phyloP scores from a whole-genome alignment of 176 grass and related monocot species.

The Eragrostis curvula region DNA sequence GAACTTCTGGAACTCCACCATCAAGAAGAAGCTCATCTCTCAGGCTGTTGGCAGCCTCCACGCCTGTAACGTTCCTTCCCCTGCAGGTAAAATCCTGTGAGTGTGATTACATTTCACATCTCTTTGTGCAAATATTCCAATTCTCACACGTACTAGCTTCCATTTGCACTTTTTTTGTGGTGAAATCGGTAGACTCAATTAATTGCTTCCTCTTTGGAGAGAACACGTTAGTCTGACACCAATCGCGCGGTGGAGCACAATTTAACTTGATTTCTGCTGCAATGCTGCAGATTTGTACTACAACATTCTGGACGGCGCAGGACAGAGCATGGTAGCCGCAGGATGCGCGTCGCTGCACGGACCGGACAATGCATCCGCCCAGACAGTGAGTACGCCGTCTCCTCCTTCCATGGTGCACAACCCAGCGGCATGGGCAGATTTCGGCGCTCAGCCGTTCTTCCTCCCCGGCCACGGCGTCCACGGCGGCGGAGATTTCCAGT shows the following conservation, averaged over 20 bases:
- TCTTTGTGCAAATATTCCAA: neutral
- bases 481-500: slow-evolving; percentile 31
- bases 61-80: slow-evolving; percentile 44
- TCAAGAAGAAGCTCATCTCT: slow-evolving; percentile 95
- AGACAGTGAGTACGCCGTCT: slow-evolving; percentile 12
- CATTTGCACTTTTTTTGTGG: neutral
- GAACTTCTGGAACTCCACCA: slow-evolving; percentile 99
- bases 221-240: neutral
- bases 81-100: slow-evolving; percentile 28
- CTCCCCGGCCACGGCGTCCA: slow-evolving; percentile 14
- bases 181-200: neutral
- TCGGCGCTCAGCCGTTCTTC: slow-evolving; percentile 43
- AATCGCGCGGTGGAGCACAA: neutral
- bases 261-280: slow-evolving; percentile 25
- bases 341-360: slow-evolving; percentile 30
- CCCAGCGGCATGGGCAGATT: slow-evolving; percentile 33
- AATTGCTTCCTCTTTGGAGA: neutral
- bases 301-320: slow-evolving; percentile 57
- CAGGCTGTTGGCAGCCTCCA: slow-evolving; percentile 69
- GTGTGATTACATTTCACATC: neutral
- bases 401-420: slow-evolving; percentile 28
- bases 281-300: slow-evolving; percentile 61
- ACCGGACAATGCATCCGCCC: slow-evolving; percentile 19
- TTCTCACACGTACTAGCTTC: neutral
- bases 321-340: slow-evolving; percentile 41